Percentiles rank a stretch among this genome's conserved stretches.
These are phyloP conservation scores for Asterionellopsis glacialis DNA, from an alignment of 108 stramenopile genomes.

Conservation along the genomic window DNA sequence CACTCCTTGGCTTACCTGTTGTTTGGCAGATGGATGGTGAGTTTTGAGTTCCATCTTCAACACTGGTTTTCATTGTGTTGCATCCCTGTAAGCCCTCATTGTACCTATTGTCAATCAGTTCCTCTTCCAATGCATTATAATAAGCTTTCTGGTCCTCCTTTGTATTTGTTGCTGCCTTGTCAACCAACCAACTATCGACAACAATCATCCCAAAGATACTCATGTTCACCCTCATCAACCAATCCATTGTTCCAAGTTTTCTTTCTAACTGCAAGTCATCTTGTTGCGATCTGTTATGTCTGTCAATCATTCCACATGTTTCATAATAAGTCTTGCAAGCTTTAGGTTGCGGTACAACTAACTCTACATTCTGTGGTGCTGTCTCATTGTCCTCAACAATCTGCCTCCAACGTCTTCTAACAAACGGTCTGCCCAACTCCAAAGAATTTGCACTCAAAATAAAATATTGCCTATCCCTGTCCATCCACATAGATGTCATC, in stretches of 20 bases:
- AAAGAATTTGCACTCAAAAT: background rate
- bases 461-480: background rate
- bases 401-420: background rate
- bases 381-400: background rate
- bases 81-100: no score
- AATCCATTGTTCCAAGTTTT: background rate
- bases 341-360: background rate
- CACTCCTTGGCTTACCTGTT: no score
- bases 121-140: no score
- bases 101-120: background rate
- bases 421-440: background rate
- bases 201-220: background rate
- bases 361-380: background rate
- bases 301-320: background rate
- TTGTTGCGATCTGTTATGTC: background rate
- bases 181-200: background rate
- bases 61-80: background rate
- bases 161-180: no score
- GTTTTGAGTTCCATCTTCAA: no score
- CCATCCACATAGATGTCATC: background rate
- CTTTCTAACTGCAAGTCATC: background rate
- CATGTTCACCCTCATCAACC: background rate
- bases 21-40: no score
- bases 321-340: background rate
- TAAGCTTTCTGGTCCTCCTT: no score